Evolutionary conservation across 2,329 filamentous ascomycete species (phyloP), one percentile per base, ranked within the genome.

Genomic region (Trematosphaeria pertusa): DNA sequence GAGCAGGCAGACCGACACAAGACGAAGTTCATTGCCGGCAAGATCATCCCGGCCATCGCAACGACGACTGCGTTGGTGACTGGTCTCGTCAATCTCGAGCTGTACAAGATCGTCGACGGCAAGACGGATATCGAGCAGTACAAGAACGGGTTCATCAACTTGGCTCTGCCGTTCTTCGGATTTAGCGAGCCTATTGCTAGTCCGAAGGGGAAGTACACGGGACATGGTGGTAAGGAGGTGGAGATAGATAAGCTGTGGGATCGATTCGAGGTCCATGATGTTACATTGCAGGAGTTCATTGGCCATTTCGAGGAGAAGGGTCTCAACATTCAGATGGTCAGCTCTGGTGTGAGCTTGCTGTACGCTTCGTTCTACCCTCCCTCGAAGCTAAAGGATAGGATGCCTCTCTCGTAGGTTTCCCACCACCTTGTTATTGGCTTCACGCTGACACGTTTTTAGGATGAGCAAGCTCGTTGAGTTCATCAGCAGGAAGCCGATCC

Each of bases 11-110:
- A 99, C 69, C 84, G 91, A 52, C 94, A 97, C 81, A 96, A 94
- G 86, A 99, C 93, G 52, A 99, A 99, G 80, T 97, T 99, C 75
- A 99, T 99, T 70, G 95, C 94, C 22, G 94, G 94, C 72, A 99
- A 99, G 83, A 99, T 99, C 61, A 99, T 99, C 58, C 94, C 94
- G 17, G 94, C 94, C 35, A 99, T 99, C 73, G 94, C 94, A 34
- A 99, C 94, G 3, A 97, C 94, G 0, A 99, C 94, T 2, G 93
- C 94, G 3, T 80, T 99, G 47, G 93, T 97, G 10, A 99, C 94
- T 2, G 94, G 94, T 48, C 81, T 99, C 35, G 91, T 99, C 42
- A 83, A 95, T 12, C 78, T 99, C 35, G 94, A 99, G 78, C 78
- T 97, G 37, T 97, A 90, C 86, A 99, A 99, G 84, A 84, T 99